phyloP scores from a whole-genome alignment of 192 early-diverging fungal species.

The Funneliformis geosporum region DNA sequence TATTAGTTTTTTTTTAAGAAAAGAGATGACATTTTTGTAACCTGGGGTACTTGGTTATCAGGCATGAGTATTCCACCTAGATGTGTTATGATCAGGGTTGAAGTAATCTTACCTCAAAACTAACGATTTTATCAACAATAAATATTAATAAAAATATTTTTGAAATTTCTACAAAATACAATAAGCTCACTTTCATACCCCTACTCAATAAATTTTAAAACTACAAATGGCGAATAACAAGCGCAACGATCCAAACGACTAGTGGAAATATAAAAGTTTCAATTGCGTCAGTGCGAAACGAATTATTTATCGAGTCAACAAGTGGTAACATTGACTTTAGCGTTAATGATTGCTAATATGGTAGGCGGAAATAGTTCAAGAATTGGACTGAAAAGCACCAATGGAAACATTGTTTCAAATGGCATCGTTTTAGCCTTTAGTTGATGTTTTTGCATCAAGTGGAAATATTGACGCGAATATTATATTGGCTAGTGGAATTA shows the following conservation, averaged over 20 bases:
- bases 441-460: background rate
- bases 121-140: background rate
- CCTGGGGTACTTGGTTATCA: background rate
- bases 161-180: background rate
- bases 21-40: background rate
- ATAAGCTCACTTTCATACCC: background rate
- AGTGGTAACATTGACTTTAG: background rate
- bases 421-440: background rate
- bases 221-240: background rate
- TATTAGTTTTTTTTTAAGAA: background rate
- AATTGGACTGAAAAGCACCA: background rate
- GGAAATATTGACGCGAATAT: background rate
- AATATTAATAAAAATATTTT: background rate
- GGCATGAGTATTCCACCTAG: background rate
- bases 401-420: background rate
- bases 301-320: background rate
- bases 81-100: background rate
- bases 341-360: background rate
- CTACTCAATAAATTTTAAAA: background rate
- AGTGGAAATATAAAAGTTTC: background rate
- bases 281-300: background rate
- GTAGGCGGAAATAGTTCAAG: background rate
- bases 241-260: background rate
- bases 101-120: background rate
- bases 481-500: background rate